These are phyloP conservation scores for Dothideomycetes sp. DNA, from an alignment of 2,329 filamentous ascomycete genomes.

Conservation along the genomic window DNA sequence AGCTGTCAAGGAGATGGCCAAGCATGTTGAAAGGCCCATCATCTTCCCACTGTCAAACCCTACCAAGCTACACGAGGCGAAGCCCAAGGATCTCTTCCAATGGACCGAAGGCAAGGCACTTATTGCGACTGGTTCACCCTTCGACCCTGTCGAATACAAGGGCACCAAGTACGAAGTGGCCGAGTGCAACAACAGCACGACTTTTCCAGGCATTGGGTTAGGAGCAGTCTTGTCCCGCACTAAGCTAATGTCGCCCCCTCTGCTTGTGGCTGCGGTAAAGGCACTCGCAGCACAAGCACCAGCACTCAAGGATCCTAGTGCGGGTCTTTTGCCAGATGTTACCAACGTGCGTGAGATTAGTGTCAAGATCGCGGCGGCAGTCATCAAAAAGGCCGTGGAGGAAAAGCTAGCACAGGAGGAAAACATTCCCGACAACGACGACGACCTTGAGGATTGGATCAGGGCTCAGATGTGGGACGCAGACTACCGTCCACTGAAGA, in stretches of 20 bases:
- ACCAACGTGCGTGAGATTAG: constrained; percentile 65
- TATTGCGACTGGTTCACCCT: constrained; percentile 76
- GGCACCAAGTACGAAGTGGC: constrained; percentile 52
- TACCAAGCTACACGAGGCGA: constrained; percentile 72
- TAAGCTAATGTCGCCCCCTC: constrained; percentile 59
- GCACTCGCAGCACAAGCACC: constrained; percentile 65
- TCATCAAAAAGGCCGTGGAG: constrained; percentile 61
- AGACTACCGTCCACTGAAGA: constrained; percentile 54
- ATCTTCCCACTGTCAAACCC: constrained; percentile 83
- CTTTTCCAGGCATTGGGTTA: constrained; percentile 78
- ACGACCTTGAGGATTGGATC: constrained; percentile 60
- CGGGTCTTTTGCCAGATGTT: constrained; percentile 67
- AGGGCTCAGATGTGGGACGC: constrained; percentile 73
- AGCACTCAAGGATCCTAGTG: constrained; percentile 53
- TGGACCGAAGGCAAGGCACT: constrained; percentile 74
- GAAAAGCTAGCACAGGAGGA: constrained; percentile 59
- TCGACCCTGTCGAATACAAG: constrained; percentile 58
- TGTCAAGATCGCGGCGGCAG: constrained; percentile 64
- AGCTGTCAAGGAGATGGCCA: constrained; percentile 65
- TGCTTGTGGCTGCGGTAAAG: constrained; percentile 72
- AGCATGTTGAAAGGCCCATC: constrained; percentile 66
- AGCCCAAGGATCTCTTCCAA: constrained; percentile 62
- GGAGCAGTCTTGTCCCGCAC: constrained; percentile 65
- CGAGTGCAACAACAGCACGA: constrained; percentile 83
- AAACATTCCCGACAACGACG: constrained; percentile 52